Base-by-base conservation (phyloP, 345 rosid species). In the Moricandia moricandioides region DNA sequence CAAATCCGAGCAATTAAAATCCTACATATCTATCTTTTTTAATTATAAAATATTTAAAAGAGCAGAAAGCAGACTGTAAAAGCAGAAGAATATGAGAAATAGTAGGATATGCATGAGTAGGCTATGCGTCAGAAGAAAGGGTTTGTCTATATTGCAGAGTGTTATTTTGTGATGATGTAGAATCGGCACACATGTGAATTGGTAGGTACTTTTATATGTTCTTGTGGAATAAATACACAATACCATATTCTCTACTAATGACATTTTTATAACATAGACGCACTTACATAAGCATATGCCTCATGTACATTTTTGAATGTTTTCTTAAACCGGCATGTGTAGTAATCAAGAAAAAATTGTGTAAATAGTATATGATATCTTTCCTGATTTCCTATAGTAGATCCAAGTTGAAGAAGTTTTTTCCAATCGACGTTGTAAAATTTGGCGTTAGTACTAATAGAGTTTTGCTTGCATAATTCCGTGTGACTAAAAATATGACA, bases 141-240 rank as follows among this genome's bases (percentile, higher is more conserved):
- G 6, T 58, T 70, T 49, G 24, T 27, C 55, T 24, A 59, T 65
- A 71, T 27, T 59, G 72, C 67, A 26, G 56, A 43, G 56, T 65
- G 51, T 62, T 65, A 60, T 56, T 64, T 43, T 56, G 81, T 66
- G 62, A 75, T 49, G 72, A 78, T 71, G 61, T 71, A 71, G 59
- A 59, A 35, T 59, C 58, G 56, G 72, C 8, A 65, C 81, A 71
- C 81, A 76, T 76, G 81, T 78, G 81, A 71, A 72, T 29, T 67
- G 81, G 60, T 78, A 64, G 81, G 57, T 72, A 78, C 69, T 66
- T 77, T 77, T 72, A 12, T 49, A 49, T 49, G 56, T 71, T 62
- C 59, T 72, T 72, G 40, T 59, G 64, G 63, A 72, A 37, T 30
- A 59, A 60, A 66, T 60, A 64, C 47, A 78, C 49, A 71, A 58